phyloP scores from a whole-genome alignment of 2,329 filamentous ascomycete species.

The Exophiala calicioides region DNA sequence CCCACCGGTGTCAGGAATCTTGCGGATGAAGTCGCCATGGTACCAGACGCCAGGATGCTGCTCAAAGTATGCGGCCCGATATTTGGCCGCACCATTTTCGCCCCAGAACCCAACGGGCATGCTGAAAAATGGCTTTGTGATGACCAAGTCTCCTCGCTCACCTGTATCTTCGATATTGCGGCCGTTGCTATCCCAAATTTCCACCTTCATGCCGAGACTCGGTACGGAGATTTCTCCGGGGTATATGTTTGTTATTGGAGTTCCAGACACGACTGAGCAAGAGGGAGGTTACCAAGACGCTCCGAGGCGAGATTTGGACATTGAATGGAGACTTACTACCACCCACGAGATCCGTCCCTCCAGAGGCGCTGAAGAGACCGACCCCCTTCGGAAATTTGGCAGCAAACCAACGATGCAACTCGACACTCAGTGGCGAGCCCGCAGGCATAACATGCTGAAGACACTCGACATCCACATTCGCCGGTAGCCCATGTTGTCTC shows the following conservation, averaged over 20 bases:
- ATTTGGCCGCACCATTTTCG: conserved; percentile 41
- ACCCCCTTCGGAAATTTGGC: background rate
- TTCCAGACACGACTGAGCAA: conserved; percentile 47
- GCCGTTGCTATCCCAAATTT: conserved; percentile 6
- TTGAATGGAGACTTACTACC: background rate
- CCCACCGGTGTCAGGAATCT: conserved; percentile 1
- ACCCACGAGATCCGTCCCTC: conserved; percentile 2
- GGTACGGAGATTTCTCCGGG: conserved; percentile 57
- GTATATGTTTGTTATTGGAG: conserved; percentile 67
- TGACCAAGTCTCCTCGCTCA: conserved; percentile 47
- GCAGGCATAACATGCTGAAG: background rate
- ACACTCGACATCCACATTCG: too few species aligned
- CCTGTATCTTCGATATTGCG: conserved; percentile 26
- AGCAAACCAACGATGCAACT: conserved; percentile 1
- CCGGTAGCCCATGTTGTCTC: too few species aligned
- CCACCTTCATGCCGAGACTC: conserved; percentile 45
- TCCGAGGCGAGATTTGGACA: background rate
- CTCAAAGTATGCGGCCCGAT: conserved; percentile 48
- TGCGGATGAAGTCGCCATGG: conserved; percentile 61
- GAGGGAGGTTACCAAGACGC: background rate
- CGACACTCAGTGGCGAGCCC: background rate
- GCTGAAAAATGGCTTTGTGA: conserved; percentile 47
- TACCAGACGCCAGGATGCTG: conserved; percentile 44
- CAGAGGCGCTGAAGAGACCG: background rate
- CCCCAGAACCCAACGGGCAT: conserved; percentile 50